Base-by-base conservation (phyloP, 176 grass and related monocot genomes). In the Themeda triandra region DNA sequence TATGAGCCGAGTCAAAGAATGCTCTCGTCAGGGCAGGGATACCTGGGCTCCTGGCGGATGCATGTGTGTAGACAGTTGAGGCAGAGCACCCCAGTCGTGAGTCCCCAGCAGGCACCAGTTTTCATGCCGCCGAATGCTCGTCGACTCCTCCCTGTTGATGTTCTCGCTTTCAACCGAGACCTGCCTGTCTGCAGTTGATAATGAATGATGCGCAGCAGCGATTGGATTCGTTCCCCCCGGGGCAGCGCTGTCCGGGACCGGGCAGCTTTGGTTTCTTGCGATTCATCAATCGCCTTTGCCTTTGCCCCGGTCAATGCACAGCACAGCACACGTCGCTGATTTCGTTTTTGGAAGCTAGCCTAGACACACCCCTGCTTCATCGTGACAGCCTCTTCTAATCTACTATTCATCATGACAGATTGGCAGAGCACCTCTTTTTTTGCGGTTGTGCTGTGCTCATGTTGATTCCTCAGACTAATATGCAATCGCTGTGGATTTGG, bases 211-310 rank as follows among this genome's bases (percentile, higher is more conserved):
- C 13, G 17, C n/a, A 18, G n/a, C 6, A 28, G 42, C 64, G 65
- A 66, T 6, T 53, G 1, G n/a, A 83, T 66, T 79, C 76, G 80
- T 56, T 79, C 73, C 56, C 41, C 39, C n/a, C n/a, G n/a, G n/a
- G n/a, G n/a, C n/a, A n/a, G n/a, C n/a, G n/a, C n/a, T n/a, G n/a
- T n/a, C n/a, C n/a, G 39, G 60, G 76, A 79, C 76, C 60, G 4
- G 35, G 1, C 15, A 2, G 2, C 21, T 24, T 56, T 72, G 39
- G 66, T 41, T 42, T 63, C 70, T 32, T 51, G 29, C 37, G 13
- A 71, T 33, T 40, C 36, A 40, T 41, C 41, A 44, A 44, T 4
- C 44, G 44, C 44, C 42, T 13, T 46, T n/a, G 45, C 17, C 51
- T 8, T 7, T 53, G 17, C 49, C 51, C 25, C 2, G 39, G 71